Percentiles rank a stretch among this genome's conserved stretches.
phyloP scores from a whole-genome alignment of 192 early-diverging fungal genomes.

The Funneliformis geosporum region DNA sequence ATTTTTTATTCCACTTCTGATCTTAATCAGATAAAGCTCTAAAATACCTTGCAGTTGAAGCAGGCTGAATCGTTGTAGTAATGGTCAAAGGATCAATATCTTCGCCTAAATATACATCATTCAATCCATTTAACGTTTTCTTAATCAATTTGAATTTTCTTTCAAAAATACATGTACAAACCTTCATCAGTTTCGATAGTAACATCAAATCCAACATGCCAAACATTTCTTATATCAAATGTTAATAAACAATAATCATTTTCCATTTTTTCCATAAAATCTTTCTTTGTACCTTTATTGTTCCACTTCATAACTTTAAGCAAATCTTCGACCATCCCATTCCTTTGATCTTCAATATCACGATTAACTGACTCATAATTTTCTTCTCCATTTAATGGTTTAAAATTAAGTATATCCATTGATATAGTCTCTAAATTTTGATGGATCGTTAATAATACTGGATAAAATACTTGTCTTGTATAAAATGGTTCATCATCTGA shows the following conservation, averaged over 20 bases:
- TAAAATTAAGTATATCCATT: conserved; percentile 66
- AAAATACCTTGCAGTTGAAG: conserved; percentile 33
- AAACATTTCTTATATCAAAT: conserved; percentile 75
- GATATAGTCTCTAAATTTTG: conserved; percentile 62
- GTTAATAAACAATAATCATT: conserved; percentile 75
- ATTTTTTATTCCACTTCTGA: conserved; percentile 2
- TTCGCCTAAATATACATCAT: conserved; percentile 26
- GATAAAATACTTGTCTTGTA: conserved; percentile 65
- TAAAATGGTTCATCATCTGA: conserved; percentile 49
- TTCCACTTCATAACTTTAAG: conserved; percentile 40
- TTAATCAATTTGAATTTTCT: too few species aligned
- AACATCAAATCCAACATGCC: conserved; percentile 73
- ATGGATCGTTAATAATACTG: conserved; percentile 70
- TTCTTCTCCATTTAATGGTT: conserved; percentile 35
- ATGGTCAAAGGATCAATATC: neutral
- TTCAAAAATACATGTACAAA: conserved; percentile 21
- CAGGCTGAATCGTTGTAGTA: conserved; percentile 37
- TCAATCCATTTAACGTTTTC: neutral
- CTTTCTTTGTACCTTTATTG: conserved; percentile 32
- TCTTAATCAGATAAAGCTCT: neutral
- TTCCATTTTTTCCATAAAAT: conserved; percentile 27
- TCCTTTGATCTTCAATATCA: neutral
- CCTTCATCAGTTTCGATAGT: conserved; percentile 69
- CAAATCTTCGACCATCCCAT: conserved; percentile 23
- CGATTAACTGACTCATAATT: neutral